A percentile compares a stretch with the other conserved stretches of the same genome.
Evolutionary conservation across 768 basidiomycete species (phyloP).

Genomic region (Suillus fuscotomentosus): DNA sequence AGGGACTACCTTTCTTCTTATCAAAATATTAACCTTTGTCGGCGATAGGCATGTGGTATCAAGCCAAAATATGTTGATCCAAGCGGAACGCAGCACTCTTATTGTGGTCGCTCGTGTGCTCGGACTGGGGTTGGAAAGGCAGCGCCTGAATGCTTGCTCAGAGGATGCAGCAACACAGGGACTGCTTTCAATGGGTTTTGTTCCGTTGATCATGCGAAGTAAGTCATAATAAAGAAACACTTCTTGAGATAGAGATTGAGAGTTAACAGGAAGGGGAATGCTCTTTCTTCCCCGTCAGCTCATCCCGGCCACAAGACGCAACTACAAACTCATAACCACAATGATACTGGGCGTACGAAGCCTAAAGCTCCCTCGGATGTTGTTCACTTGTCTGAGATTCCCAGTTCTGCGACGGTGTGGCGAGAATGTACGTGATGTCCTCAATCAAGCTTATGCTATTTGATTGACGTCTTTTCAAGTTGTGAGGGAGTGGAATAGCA

Average conservation of each 20-base stretch:
- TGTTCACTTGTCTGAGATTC: conserved; percentile 49
- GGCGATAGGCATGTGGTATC: conserved; percentile 50
- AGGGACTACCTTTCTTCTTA: neutral
- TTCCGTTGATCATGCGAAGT: conserved; percentile 59
- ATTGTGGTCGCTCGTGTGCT: conserved; percentile 63
- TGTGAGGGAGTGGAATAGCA: conserved; percentile 3
- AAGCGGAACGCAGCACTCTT: conserved; percentile 56
- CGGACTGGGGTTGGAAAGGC: conserved; percentile 39
- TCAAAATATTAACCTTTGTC: neutral
- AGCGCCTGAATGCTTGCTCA: conserved; percentile 45
- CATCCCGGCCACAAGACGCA: neutral
- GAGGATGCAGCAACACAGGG: conserved; percentile 50
- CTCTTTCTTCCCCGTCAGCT: neutral
- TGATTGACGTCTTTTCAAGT: conserved; percentile 11
- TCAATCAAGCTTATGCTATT: conserved; percentile 13
- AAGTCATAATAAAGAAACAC: conserved; percentile 15
- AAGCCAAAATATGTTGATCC: conserved; percentile 62
- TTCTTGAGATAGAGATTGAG: neutral
- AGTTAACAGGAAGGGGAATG: neutral
- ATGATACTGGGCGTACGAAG: neutral
- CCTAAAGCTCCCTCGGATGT: conserved; percentile 24
- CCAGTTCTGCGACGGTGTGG: conserved; percentile 44
- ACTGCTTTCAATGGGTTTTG: conserved; percentile 55
- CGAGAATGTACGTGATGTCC: conserved; percentile 45
- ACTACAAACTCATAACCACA: neutral